phyloP scores from a whole-genome alignment of 2,329 filamentous ascomycete species.

The Chaetothyriales sp. region DNA sequence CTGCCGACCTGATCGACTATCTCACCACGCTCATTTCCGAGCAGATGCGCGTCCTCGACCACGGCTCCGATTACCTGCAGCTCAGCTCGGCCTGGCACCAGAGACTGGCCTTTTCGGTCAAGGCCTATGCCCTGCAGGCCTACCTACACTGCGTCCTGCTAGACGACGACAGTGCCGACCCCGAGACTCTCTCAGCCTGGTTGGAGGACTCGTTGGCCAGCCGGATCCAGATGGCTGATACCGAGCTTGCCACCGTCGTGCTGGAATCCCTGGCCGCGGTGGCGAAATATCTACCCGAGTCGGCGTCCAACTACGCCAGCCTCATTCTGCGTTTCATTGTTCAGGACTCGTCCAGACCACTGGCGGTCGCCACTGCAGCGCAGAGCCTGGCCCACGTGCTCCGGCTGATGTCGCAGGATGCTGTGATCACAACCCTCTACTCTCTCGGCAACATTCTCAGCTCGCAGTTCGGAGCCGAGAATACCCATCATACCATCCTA shows the following conservation, averaged over 20 bases:
- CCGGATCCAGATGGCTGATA: conserved; percentile 65
- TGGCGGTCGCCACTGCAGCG: conserved; percentile 63
- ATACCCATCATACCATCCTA: conserved; percentile 20
- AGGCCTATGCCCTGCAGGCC: conserved; percentile 63
- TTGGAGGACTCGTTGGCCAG: conserved; percentile 70
- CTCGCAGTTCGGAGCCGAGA: conserved; percentile 43
- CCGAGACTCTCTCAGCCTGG: conserved; percentile 67
- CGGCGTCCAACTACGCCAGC: conserved; percentile 61
- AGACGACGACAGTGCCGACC: conserved; percentile 66
- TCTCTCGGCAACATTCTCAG: conserved; percentile 92
- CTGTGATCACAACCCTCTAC: conserved; percentile 87
- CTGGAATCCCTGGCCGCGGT: conserved; percentile 71
- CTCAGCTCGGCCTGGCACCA: conserved; percentile 79
- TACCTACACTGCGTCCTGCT: conserved; percentile 75
- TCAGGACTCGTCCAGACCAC: conserved; percentile 55
- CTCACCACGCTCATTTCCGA: conserved; percentile 62
- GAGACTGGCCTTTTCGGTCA: conserved; percentile 69
- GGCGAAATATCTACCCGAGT: conserved; percentile 56
- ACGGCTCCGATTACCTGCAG: conserved; percentile 75
- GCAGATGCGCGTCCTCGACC: conserved; percentile 74
- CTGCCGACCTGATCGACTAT: conserved; percentile 33
- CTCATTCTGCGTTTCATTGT: conserved; percentile 77
- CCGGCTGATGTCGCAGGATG: conserved; percentile 72
- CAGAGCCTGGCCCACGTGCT: conserved; percentile 69
- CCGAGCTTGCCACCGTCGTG: conserved; percentile 59